These are phyloP conservation scores for Aureobasidium sp. DNA, from an alignment of 2,329 filamentous ascomycete species.

Conservation along the genomic window DNA sequence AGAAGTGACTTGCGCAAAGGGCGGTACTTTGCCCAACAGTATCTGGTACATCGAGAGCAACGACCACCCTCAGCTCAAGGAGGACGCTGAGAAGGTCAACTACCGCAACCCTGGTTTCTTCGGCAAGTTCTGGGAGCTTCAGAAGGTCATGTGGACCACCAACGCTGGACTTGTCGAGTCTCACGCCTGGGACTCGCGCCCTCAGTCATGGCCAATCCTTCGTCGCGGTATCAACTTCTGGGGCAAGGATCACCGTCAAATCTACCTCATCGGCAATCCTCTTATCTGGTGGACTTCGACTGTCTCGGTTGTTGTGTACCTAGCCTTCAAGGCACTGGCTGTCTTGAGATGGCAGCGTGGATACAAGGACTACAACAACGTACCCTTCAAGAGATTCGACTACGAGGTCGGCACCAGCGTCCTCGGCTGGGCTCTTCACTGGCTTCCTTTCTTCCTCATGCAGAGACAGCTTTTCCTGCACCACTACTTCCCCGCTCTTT, in stretches of 20 bases:
- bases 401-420: constrained; percentile 90
- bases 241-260: constrained; percentile 87
- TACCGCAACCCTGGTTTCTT: constrained; percentile 93
- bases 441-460: constrained; percentile 99
- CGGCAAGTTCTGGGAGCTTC: constrained; percentile 94
- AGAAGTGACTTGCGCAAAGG: constrained; percentile 93
- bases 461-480: constrained; percentile 95
- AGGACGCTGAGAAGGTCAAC: constrained; percentile 84
- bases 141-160: constrained; percentile 98
- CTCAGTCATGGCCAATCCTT: constrained; percentile 85
- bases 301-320: constrained; percentile 66
- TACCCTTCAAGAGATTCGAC: constrained; percentile 91
- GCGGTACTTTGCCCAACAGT: constrained; percentile 89
- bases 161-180: constrained; percentile 95
- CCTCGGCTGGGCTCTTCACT: constrained; percentile 93
- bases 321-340: constrained; percentile 78
- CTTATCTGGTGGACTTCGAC: constrained; percentile 91
- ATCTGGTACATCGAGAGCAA: constrained; percentile 96
- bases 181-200: constrained; percentile 95
- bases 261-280: constrained; percentile 93
- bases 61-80: constrained; percentile 67
- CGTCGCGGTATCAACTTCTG: constrained; percentile 98
- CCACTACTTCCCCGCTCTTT: constrained; percentile 95
- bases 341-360: constrained; percentile 91
- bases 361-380: constrained; percentile 74